Conservation (phyloP, 352 stramenopile species). For the Lagenidium sp. region DNA sequence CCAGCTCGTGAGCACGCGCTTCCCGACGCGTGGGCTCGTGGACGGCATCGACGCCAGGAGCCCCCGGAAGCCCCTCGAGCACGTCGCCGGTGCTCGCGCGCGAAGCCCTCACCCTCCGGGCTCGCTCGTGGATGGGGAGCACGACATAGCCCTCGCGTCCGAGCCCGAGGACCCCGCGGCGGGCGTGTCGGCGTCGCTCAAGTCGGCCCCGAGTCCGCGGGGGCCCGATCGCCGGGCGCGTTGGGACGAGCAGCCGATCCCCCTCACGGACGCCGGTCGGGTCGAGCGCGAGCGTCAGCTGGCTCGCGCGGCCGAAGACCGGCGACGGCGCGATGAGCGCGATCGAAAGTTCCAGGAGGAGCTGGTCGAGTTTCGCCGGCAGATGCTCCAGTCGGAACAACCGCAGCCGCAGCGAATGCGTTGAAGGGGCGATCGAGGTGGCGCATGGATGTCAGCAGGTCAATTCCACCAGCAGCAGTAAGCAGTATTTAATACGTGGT, state of each 20-base stretch:
- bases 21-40: slow-evolving; percentile 2
- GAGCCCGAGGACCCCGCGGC: background rate
- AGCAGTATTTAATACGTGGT: too few species aligned
- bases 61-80: background rate
- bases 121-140: too few species aligned
- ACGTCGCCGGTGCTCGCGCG: too few species aligned
- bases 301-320: slow-evolving; percentile 8
- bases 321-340: slow-evolving; percentile 26
- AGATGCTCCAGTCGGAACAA: slow-evolving; percentile 11
- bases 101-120: too few species aligned
- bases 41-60: background rate
- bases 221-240: too few species aligned
- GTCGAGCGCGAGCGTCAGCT: slow-evolving; percentile 20
- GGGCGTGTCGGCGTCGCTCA: background rate
- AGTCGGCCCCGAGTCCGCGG: too few species aligned
- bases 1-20: slow-evolving; percentile 4
- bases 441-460: background rate
- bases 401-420: too few species aligned
- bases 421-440: too few species aligned
- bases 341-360: slow-evolving; percentile 49
- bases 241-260: slow-evolving; percentile 52
- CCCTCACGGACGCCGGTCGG: slow-evolving; percentile 28
- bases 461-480: too few species aligned
- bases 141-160: too few species aligned
- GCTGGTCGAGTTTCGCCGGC: slow-evolving; percentile 28